These are phyloP conservation scores for Hanseniaspora hatyaiensis DNA, from an alignment of 805 yeast genomes.

Conservation along the genomic window DNA sequence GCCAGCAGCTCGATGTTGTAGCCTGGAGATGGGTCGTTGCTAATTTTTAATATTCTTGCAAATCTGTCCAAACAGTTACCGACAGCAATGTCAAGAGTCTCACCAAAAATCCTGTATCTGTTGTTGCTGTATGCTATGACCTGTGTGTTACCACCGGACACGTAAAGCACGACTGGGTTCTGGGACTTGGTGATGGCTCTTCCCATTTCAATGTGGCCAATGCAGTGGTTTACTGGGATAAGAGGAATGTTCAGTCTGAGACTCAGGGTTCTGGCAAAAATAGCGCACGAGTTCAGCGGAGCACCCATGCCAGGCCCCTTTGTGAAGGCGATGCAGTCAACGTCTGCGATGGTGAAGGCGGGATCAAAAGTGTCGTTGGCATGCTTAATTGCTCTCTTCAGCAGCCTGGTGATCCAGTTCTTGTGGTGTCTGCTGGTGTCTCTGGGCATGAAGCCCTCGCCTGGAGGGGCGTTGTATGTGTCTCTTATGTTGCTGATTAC, in stretches of 20 bases:
- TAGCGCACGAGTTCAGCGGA: constrained; percentile 82
- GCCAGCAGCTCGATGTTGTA: constrained; percentile 94
- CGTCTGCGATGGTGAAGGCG: constrained; percentile 31
- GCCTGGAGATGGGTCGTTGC: constrained; percentile 95
- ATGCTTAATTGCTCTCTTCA: constrained; percentile 52
- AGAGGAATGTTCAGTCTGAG: constrained; percentile 73
- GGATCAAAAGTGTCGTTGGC: constrained; percentile 37
- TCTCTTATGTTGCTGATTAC: constrained; percentile 86
- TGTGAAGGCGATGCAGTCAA: constrained; percentile 82
- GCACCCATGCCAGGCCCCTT: constrained; percentile 99
- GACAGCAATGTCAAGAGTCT: constrained; percentile 91
- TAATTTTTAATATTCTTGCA: constrained; percentile 78
- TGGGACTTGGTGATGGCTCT: constrained; percentile 93
- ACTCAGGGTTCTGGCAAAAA: constrained; percentile 79
- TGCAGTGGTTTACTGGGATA: constrained; percentile 92
- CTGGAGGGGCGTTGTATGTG: constrained; percentile 92
- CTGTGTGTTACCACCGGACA: constrained; percentile 97
- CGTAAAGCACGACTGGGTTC: constrained; percentile 95
- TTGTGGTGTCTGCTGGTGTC: constrained; percentile 96
- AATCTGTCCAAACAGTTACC: constrained; percentile 95
- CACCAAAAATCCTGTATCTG: constrained; percentile 96
- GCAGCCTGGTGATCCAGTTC: constrained; percentile 79
- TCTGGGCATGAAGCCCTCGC: constrained; percentile 92
- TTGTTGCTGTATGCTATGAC: constrained; percentile 93
- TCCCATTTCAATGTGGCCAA: constrained; percentile 99